Conservation (phyloP, 257 asterid species). For the Ballota nigra region DNA sequence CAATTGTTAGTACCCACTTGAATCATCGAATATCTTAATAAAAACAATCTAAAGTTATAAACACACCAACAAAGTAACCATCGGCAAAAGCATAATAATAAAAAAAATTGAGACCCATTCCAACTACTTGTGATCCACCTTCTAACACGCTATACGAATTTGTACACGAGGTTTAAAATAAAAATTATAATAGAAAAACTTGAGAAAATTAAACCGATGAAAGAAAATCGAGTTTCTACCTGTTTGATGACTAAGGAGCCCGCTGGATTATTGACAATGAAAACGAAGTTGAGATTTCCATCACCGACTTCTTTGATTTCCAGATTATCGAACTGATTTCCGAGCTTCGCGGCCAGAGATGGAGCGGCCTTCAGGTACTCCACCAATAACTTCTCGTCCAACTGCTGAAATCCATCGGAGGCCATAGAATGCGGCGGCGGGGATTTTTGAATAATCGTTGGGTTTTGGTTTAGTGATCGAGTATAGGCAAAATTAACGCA, state of each 20-base stretch:
- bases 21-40: neutral
- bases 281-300: conserved; percentile 96
- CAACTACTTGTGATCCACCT: neutral
- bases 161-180: neutral
- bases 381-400: conserved; percentile 66
- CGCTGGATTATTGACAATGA: conserved; percentile 50
- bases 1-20: neutral
- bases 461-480: neutral
- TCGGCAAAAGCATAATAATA: neutral
- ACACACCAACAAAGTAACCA: neutral
- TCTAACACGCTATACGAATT: neutral
- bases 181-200: neutral
- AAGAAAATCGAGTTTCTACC: conserved; percentile 33
- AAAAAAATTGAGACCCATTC: neutral
- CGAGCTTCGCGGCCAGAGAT: conserved; percentile 60
- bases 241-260: conserved; percentile 90
- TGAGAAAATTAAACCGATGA: neutral
- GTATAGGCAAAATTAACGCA: conserved; percentile 12
- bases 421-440: conserved; percentile 38
- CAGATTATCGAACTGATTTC: conserved; percentile 54
- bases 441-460: neutral
- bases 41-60: neutral
- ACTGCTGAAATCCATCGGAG: conserved; percentile 59
- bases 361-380: conserved; percentile 83
- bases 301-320: conserved; percentile 90